Base-by-base conservation (phyloP, 768 basidiomycete species). In the Crucibulum laeve region DNA sequence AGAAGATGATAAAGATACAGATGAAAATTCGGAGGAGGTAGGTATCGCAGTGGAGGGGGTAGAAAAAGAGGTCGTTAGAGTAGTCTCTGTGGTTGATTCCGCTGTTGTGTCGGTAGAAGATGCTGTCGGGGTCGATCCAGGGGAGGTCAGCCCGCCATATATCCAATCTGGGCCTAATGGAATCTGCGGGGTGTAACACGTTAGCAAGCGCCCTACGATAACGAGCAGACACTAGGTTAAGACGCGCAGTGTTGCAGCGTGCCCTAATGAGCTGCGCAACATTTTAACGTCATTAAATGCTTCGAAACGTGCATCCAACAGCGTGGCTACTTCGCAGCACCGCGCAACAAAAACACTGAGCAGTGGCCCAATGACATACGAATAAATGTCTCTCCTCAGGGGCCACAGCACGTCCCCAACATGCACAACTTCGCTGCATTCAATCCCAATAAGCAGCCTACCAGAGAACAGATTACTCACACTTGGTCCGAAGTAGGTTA, bases 401-500 rank as follows among this genome's bases (percentile, higher is more conserved):
- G n/a, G n/a, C n/a, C n/a, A n/a, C n/a, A n/a, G n/a, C n/a, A n/a
- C n/a, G n/a, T n/a, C n/a, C n/a, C n/a, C n/a, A n/a, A n/a, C n/a
- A n/a, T n/a, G n/a, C n/a, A n/a, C n/a, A n/a, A n/a, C n/a, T n/a
- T n/a, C n/a, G n/a, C n/a, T n/a, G n/a, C n/a, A n/a, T n/a, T n/a
- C n/a, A n/a, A n/a, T n/a, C n/a, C n/a, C n/a, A n/a, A n/a, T n/a
- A n/a, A n/a, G n/a, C 10, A 37, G 21, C 10, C 8, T 7, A 40
- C 40, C 5, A 17, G 19, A 42, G 44, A 21, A 34, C 25, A 22
- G 15, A 40, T 14, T 5, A 77, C 87, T 76, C 57, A 90, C 87
- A 60, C 82, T 82, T 42, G 89, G 87, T 23, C 89, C 89, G 51
- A 77, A 88, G 63, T 91, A 91, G 0, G 88, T 90, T 51, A 89